Evolutionary conservation across 1,284 basidiomycete species (phyloP).

Genomic region (Stygiomarasmius scandens): DNA sequence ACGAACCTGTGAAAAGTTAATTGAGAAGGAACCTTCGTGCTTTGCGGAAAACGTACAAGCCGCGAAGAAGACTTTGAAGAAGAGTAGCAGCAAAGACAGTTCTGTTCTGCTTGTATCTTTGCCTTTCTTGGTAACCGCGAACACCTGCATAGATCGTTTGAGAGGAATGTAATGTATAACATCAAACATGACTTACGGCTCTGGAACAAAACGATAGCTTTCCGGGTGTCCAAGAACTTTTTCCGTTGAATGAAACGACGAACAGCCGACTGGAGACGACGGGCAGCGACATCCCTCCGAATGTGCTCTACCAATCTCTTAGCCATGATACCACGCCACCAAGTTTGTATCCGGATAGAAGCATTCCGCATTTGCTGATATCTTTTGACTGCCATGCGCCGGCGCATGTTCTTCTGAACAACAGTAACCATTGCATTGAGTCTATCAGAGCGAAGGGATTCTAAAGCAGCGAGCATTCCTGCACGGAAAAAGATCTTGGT

Average conservation of each 20-base stretch:
- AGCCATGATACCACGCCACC: conserved; percentile 90
- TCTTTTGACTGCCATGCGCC: conserved; percentile 81
- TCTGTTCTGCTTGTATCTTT: conserved; percentile 63
- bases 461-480: conserved; percentile 97
- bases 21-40: neutral
- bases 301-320: conserved; percentile 72
- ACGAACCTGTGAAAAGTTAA: conserved; percentile 52
- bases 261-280: conserved; percentile 75
- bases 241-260: conserved; percentile 79
- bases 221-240: conserved; percentile 66
- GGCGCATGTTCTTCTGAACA: conserved; percentile 96
- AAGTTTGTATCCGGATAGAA: conserved; percentile 88
- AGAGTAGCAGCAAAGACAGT: conserved; percentile 69
- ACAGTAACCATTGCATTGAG: conserved; percentile 92
- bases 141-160: conserved; percentile 53
- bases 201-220: conserved; percentile 78
- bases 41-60: conserved; percentile 64
- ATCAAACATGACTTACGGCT: conserved; percentile 66
- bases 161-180: conserved; percentile 14
- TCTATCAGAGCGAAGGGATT: conserved; percentile 85
- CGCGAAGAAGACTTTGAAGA: conserved; percentile 88
- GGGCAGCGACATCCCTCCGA: conserved; percentile 75
- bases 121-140: conserved; percentile 81
- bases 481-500: conserved; percentile 99
- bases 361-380: conserved; percentile 76